These are phyloP conservation scores for Populus hybrid DNA, from an alignment of 441 rosid genomes.

Conservation along the genomic window DNA sequence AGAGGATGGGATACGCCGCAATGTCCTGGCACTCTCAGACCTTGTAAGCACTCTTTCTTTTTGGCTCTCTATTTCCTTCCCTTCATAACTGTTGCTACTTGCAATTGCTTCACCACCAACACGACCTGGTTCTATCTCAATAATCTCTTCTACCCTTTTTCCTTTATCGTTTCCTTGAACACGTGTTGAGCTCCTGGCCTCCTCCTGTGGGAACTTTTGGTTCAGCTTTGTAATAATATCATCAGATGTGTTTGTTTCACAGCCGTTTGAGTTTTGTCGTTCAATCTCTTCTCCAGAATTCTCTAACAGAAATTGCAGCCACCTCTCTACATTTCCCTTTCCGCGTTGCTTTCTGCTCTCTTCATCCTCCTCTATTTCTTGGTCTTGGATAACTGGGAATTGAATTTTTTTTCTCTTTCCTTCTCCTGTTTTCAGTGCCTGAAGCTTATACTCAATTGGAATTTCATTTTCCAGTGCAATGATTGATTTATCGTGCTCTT, in stretches of 20 bases:
- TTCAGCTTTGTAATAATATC: conserved; percentile 53
- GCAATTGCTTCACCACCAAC: conserved; percentile 26
- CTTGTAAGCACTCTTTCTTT: conserved; percentile 52
- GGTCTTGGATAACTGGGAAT: conserved; percentile 33
- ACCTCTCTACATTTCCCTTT: conserved; percentile 86
- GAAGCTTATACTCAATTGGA: conserved; percentile 35
- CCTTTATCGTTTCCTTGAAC: conserved; percentile 20
- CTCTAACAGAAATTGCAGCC: conserved; percentile 82
- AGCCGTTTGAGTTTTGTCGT: conserved; percentile 26
- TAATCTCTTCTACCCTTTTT: conserved; percentile 26
- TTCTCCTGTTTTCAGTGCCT: conserved; percentile 39
- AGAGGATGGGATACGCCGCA: conserved; percentile 81
- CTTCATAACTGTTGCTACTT: conserved; percentile 40
- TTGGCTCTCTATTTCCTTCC: conserved; percentile 39
- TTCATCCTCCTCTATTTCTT: conserved; percentile 62
- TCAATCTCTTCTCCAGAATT: conserved; percentile 43
- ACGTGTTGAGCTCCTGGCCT: conserved; percentile 16
- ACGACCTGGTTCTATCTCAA: conserved; percentile 19
- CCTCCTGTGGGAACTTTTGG: conserved; percentile 51
- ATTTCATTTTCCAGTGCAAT: conserved; percentile 34
- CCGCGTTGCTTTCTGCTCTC: conserved; percentile 70
- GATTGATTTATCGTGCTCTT: conserved; percentile 32
- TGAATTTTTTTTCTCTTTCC: conserved; percentile 30
- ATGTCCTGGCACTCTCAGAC: conserved; percentile 80
- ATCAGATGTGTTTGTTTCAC: conserved; percentile 36